phyloP scores from a whole-genome alignment of 495 filamentous ascomycete genomes.

The Penicillium arizonense region DNA sequence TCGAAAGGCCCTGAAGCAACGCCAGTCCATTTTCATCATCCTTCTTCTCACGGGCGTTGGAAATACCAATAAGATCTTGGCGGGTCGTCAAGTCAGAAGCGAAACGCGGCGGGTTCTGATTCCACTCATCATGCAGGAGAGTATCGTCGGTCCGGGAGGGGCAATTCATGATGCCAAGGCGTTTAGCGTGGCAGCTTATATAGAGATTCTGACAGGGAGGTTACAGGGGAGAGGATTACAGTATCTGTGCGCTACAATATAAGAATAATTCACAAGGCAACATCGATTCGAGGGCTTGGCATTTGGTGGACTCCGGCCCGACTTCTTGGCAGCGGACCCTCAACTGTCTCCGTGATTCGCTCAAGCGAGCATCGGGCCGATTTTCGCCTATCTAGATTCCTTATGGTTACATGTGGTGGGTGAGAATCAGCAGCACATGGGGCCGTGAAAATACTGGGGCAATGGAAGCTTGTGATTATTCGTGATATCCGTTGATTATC shows the following conservation, averaged over 20 bases:
- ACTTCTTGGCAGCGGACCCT: constrained; percentile 9
- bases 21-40: neutral
- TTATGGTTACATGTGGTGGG: too few species aligned
- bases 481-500: constrained; percentile 1
- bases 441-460: too few species aligned
- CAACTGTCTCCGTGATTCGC: neutral
- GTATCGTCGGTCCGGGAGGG: constrained; percentile 55
- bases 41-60: constrained; percentile 23
- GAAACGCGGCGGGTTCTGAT: constrained; percentile 51
- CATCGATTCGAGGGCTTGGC: constrained; percentile 11
- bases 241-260: neutral
- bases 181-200: too few species aligned
- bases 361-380: neutral
- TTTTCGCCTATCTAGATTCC: neutral
- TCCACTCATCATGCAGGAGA: constrained; percentile 45
- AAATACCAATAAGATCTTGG: constrained; percentile 55
- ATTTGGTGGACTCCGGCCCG: constrained; percentile 7
- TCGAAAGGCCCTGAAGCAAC: neutral
- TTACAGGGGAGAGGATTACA: neutral
- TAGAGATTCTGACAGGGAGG: neutral
- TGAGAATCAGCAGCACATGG: too few species aligned
- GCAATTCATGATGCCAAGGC: constrained; percentile 49
- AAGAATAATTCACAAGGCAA: constrained; percentile 2
- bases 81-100: constrained; percentile 55
- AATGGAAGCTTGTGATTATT: neutral